Conservation (phyloP, 176 grass and related monocot genomes). For the sorghum (Sorghum bicolor) region Sorghum_bicolor_NCBIv3 NC_012878.2:58058001-58058500, state of each 20-base stretch:
- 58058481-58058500: slow-evolving; percentile 85
- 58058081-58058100: too few species aligned
- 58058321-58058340: slow-evolving; percentile 61
- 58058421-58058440: slow-evolving; percentile 43
- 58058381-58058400: slow-evolving; percentile 63
- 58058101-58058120: too few species aligned
- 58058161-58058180: slow-evolving; percentile 48
- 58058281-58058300: slow-evolving; percentile 81
- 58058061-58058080: too few species aligned
- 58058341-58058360: slow-evolving; percentile 79
- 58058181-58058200: slow-evolving; percentile 48
- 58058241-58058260: slow-evolving; percentile 61
- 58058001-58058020: slow-evolving; percentile 58
- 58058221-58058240: neutral
- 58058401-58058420: slow-evolving; percentile 69
- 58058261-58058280: slow-evolving; percentile 87
- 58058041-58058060: slow-evolving; percentile 23
- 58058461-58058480: slow-evolving; percentile 78
- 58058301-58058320: slow-evolving; percentile 69
- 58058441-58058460: slow-evolving; percentile 45
- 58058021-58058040: too few species aligned
- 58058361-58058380: slow-evolving; percentile 66
- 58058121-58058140: neutral
- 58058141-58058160: slow-evolving; percentile 25
- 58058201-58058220: slow-evolving; percentile 49